Conservation (phyloP, 164 flowering plant species). For the Amborella trichopoda region DNA sequence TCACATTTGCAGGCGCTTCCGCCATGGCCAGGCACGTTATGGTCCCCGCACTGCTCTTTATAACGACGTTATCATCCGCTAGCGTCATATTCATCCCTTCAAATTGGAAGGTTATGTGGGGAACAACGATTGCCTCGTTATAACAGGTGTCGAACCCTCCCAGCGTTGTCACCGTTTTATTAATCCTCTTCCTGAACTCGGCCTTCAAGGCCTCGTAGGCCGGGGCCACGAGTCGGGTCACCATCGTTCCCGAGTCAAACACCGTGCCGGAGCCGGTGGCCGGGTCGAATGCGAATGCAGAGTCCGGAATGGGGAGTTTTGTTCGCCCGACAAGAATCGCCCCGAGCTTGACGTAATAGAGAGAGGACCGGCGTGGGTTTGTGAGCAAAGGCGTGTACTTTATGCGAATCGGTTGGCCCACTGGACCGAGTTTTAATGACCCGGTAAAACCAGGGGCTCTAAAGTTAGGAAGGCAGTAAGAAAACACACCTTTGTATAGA, state of each 20-base stretch:
- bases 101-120: constrained; percentile 55
- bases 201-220: constrained; percentile 54
- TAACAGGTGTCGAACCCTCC: constrained; percentile 93
- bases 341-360: constrained; percentile 65
- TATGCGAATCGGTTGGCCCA: constrained; percentile 60
- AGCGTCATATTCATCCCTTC: constrained; percentile 62
- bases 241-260: constrained; percentile 67
- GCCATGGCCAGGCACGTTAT: constrained; percentile 72
- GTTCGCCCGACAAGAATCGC: constrained; percentile 54
- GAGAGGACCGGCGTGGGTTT: constrained; percentile 72
- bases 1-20: constrained; percentile 57
- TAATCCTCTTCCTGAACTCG: constrained; percentile 42
- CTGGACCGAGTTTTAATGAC: constrained; percentile 60
- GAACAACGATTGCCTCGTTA: constrained; percentile 29
- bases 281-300: constrained; percentile 59
- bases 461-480: constrained; percentile 87
- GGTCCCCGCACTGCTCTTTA: constrained; percentile 55
- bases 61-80: constrained; percentile 49
- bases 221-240: constrained; percentile 38
- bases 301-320: constrained; percentile 44
- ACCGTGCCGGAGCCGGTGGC: constrained; percentile 84
- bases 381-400: constrained; percentile 61
- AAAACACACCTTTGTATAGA: constrained; percentile 74
- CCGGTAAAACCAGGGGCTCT: constrained; percentile 66
- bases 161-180: constrained; percentile 27